Conservation (phyloP, 2,329 filamentous ascomycete species). For the Sphaerulina vaccinii region DNA sequence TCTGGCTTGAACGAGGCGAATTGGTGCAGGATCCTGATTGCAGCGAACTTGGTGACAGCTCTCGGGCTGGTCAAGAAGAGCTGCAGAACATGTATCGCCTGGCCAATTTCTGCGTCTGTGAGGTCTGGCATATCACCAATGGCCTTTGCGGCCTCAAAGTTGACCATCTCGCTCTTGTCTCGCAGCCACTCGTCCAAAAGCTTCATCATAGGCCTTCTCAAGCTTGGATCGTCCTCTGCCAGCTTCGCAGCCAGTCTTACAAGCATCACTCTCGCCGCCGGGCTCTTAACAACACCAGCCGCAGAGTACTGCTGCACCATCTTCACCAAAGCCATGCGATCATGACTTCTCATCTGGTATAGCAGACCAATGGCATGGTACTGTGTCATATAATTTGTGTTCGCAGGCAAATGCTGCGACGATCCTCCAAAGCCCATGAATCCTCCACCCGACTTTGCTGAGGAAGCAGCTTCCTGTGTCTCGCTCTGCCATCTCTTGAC, state of each 20-base stretch:
- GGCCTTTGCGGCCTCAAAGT: conserved; percentile 97
- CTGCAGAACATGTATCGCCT: conserved; percentile 92
- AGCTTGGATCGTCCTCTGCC: conserved; percentile 84
- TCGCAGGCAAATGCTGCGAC: conserved; percentile 68
- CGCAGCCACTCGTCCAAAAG: conserved; percentile 93
- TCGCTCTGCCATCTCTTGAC: conserved; percentile 98
- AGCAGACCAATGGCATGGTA: conserved; percentile 97
- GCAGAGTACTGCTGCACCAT: conserved; percentile 99
- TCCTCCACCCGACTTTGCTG: conserved; percentile 86
- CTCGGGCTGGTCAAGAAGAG: conserved; percentile 94
- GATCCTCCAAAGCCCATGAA: conserved; percentile 85
- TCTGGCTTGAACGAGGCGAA: conserved; percentile 96
- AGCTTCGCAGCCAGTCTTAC: conserved; percentile 90
- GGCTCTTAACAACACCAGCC: conserved; percentile 89
- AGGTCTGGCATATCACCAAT: conserved; percentile 95
- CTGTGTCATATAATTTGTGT: conserved; percentile 95
- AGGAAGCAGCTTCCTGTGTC: conserved; percentile 92
- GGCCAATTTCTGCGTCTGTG: conserved; percentile 83
- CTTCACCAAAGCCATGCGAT: conserved; percentile 97
- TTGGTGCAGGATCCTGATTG: conserved; percentile 91
- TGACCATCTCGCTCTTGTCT: conserved; percentile 99
- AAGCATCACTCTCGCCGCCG: conserved; percentile 86
- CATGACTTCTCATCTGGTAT: conserved; percentile 96
- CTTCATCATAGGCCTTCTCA: conserved; percentile 95
- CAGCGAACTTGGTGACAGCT: conserved; percentile 95